phyloP scores from a whole-genome alignment of 225 moss, liverwort and hornwort genomes.

The Marchantia paleacea region DNA sequence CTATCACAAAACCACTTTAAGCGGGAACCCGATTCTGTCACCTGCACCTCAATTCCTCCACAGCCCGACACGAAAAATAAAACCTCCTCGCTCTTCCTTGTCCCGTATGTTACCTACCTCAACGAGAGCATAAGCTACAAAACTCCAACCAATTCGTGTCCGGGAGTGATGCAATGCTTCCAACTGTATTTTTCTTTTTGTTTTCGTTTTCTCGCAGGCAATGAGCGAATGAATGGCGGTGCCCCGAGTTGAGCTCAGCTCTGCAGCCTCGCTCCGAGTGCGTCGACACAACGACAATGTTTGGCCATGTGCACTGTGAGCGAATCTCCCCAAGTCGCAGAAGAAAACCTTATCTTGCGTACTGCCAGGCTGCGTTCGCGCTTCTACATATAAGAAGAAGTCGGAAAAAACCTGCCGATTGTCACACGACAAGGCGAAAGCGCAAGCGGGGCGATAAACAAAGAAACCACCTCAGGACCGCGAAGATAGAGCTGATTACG shows the following conservation, averaged over 20 bases:
- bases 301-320: background rate
- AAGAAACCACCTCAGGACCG: background rate
- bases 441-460: background rate
- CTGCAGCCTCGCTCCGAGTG: background rate
- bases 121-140: background rate
- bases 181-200: background rate
- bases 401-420: background rate
- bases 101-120: background rate
- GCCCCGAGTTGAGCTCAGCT: background rate
- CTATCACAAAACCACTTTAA: too few relatives aligned
- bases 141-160: background rate
- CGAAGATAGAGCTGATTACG: background rate
- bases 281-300: background rate
- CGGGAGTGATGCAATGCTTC: background rate
- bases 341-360: background rate
- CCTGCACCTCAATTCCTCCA: slow-evolving; percentile 1
- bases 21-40: background rate
- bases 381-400: background rate
- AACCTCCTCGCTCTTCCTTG: background rate
- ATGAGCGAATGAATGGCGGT: background rate
- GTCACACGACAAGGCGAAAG: background rate
- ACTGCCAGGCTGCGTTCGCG: background rate
- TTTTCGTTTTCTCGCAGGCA: background rate
- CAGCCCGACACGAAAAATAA: background rate
- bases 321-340: background rate